phyloP scores from a whole-genome alignment of 1,139 yeast species.

The Dujonia santamariae region DNA sequence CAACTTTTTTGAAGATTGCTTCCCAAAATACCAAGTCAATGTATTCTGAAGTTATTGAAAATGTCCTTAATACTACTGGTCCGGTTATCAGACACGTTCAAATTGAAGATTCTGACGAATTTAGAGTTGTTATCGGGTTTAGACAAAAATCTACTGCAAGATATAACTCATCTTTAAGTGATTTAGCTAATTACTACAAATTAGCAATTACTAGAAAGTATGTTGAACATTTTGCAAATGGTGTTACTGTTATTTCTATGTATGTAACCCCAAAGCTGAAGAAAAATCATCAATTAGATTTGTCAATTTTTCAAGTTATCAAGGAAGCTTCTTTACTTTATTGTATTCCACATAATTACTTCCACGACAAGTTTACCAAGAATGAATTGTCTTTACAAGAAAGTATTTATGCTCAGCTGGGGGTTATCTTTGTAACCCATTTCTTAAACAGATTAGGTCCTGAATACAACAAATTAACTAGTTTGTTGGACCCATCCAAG shows the following conservation, averaged over 20 bases:
- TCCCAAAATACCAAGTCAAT: conserved; percentile 74
- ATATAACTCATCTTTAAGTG: conserved; percentile 84
- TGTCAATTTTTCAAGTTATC: conserved; percentile 85
- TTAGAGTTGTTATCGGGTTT: conserved; percentile 83
- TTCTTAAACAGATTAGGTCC: conserved; percentile 92
- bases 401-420: conserved; percentile 91
- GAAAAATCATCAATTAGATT: conserved; percentile 49
- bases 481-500: conserved; percentile 60
- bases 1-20: conserved; percentile 75
- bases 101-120: conserved; percentile 71
- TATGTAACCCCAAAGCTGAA: conserved; percentile 63
- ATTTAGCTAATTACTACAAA: conserved; percentile 87
- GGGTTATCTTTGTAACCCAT: conserved; percentile 88
- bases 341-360: conserved; percentile 85
- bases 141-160: conserved; percentile 82
- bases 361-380: conserved; percentile 68
- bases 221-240: conserved; percentile 91
- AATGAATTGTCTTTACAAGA: conserved; percentile 91
- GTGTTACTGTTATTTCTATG: conserved; percentile 81
- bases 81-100: conserved; percentile 91
- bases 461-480: conserved; percentile 71
- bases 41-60: conserved; percentile 68
- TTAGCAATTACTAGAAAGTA: conserved; percentile 84
- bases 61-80: conserved; percentile 77
- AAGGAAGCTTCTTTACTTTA: conserved; percentile 92